Evolutionary conservation across 73 alveolate species (phyloP), one percentile per base, ranked within the genome.

Genomic region (Paramecium sexaurelia): DNA sequence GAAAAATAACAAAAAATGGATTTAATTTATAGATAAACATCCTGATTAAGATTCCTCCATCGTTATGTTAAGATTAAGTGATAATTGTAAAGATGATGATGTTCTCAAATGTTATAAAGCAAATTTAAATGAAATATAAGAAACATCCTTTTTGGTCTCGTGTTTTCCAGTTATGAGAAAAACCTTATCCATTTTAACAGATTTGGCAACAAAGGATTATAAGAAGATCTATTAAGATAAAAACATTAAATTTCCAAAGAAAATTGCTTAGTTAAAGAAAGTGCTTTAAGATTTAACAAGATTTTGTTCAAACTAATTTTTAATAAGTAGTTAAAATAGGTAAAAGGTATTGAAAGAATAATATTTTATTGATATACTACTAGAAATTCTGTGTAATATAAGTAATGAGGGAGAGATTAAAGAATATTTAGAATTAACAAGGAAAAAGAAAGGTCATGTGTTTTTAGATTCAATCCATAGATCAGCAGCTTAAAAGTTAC

Each of bases 81-180:
- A 67, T 24, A 67, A 33, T 24, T 71, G 78, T 32, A 68, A 68
- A 10, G 94, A 88, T 45, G 94, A 88, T 43, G 94, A 75, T 88
- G 94, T 82, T 5, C 39, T 88, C 2, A 88, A 88, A 43, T 68
- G 85, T 47, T 68, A 67, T 15, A 88, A 68, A 26, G 94, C 94
- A 4, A 88, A 61, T 11, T 17, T 68, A 11, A 22, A 55, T 41
- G 94, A 88, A 71, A 69, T 88, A 0, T 47, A 68, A 26, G 94
- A 88, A 71, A 88, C 94, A 15, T 88, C 85, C 2, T 88, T 88
- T 71, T 37, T 88, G 26, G 83, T 82, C 3, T 56, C 85, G 5
- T 88, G 94, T 47, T 88, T 67, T 37, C 94, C 94, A 6, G 35
- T 88, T 13, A 36, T 88, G 36, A 67, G 90, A 32, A 88, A 88